phyloP scores from a whole-genome alignment of 2,329 filamentous ascomycete species.

The Cryphonectria japonica region DNA sequence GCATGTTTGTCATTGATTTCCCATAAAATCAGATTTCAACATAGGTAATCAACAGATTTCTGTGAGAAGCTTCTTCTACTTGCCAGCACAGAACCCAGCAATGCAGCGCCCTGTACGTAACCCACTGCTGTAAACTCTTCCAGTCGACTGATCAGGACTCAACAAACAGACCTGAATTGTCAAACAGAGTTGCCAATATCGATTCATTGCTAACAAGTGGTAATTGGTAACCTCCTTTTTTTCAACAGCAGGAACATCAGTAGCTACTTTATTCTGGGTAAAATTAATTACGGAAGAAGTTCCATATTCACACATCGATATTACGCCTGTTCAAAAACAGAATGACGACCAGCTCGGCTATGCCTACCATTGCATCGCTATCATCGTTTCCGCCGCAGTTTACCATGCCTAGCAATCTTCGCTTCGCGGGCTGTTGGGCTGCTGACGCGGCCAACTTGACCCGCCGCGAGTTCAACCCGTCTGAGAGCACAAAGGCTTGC shows the following conservation, averaged over 20 bases:
- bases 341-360: neutral
- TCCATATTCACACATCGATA: neutral
- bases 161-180: neutral
- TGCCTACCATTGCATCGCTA: neutral
- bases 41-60: neutral
- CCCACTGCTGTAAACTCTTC: neutral
- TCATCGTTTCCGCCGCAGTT: neutral
- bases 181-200: neutral
- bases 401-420: neutral
- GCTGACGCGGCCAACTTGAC: neutral
- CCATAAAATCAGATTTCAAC: neutral
- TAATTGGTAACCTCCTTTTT: neutral
- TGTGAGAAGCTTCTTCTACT: neutral
- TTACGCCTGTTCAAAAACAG: neutral
- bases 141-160: neutral
- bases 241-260: neutral
- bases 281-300: neutral
- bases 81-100: neutral
- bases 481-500: neutral
- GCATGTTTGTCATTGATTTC: too few relatives aligned
- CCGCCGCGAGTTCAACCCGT: neutral
- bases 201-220: neutral
- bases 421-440: slow-evolving; percentile 11
- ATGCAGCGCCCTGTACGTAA: neutral
- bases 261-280: neutral